A percentile compares a stretch with the other conserved stretches of the same genome.
phyloP scores from a whole-genome alignment of 768 basidiomycete genomes.

The Xanthoconium purpureum region DNA sequence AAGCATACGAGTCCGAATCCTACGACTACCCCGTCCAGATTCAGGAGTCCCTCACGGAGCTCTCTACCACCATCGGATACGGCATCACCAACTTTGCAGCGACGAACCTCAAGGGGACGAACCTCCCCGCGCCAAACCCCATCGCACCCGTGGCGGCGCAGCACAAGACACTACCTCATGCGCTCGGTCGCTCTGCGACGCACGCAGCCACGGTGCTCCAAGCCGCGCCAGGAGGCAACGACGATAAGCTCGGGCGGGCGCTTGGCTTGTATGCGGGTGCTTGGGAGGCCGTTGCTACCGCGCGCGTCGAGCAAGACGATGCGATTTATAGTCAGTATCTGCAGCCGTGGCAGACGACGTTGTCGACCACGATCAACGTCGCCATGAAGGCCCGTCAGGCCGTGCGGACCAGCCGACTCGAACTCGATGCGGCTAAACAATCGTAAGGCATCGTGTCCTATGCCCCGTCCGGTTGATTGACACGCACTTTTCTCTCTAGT shows the following conservation, averaged over 20 bases:
- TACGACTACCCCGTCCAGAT: slow-evolving; percentile 91
- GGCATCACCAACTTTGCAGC: slow-evolving; percentile 83
- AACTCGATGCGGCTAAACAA: slow-evolving; percentile 90
- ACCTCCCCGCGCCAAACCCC: slow-evolving; percentile 69
- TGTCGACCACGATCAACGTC: slow-evolving; percentile 78
- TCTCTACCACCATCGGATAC: slow-evolving; percentile 67
- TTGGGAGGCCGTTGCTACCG: slow-evolving; percentile 80
- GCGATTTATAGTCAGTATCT: slow-evolving; percentile 66
- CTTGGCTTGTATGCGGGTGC: slow-evolving; percentile 76
- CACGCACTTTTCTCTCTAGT: slow-evolving; percentile 37
- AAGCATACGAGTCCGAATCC: slow-evolving; percentile 82
- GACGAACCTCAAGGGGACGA: slow-evolving; percentile 84
- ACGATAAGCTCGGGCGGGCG: slow-evolving; percentile 74
- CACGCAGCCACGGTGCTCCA: slow-evolving; percentile 50
- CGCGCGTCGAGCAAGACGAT: slow-evolving; percentile 77
- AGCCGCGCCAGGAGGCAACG: slow-evolving; percentile 42
- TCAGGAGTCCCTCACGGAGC: slow-evolving; percentile 74
- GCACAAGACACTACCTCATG: slow-evolving; percentile 97
- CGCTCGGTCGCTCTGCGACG: slow-evolving; percentile 79
- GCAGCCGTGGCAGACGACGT: slow-evolving; percentile 83
- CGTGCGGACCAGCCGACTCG: slow-evolving; percentile 74
- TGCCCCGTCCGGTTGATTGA: neutral
- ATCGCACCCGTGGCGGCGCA: slow-evolving; percentile 53
- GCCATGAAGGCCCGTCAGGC: slow-evolving; percentile 92
- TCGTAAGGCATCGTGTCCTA: slow-evolving; percentile 45